Evolutionary conservation across 1,284 basidiomycete species (phyloP).

Genomic region (Boletus hoseneyae): DNA sequence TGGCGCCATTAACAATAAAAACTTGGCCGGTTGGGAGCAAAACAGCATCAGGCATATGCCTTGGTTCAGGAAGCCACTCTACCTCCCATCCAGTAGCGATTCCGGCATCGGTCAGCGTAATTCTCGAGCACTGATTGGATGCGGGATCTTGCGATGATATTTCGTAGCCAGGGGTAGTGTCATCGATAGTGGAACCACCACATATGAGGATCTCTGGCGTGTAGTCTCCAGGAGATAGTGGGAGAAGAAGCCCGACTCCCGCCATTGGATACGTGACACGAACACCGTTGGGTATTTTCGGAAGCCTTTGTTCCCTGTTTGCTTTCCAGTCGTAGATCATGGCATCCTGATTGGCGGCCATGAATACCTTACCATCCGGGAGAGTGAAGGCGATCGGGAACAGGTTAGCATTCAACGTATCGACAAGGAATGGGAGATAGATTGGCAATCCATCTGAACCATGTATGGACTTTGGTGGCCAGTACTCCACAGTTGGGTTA

Average conservation of each 20-base stretch:
- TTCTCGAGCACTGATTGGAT: conserved; percentile 69
- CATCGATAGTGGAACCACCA: conserved; percentile 71
- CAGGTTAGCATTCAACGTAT: conserved; percentile 76
- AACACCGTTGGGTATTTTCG: conserved; percentile 73
- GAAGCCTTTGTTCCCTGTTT: conserved; percentile 63
- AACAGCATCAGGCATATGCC: conserved; percentile 80
- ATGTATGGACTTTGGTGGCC: conserved; percentile 70
- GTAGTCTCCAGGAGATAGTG: conserved; percentile 64
- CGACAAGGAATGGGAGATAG: conserved; percentile 58
- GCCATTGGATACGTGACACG: conserved; percentile 83
- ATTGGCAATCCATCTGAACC: conserved; percentile 65
- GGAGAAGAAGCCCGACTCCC: conserved; percentile 68
- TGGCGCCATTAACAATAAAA: conserved; percentile 75
- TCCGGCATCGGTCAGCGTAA: conserved; percentile 61
- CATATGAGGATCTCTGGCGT: conserved; percentile 72
- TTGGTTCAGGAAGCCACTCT: conserved; percentile 69
- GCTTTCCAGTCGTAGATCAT: conserved; percentile 77
- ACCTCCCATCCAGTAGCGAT: conserved; percentile 71
- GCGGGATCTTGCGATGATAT: conserved; percentile 71
- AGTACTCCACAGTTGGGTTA: conserved; percentile 81
- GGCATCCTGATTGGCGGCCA: conserved; percentile 76
- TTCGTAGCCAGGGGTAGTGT: conserved; percentile 53
- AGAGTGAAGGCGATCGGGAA: conserved; percentile 76
- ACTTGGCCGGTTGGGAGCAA: conserved; percentile 78
- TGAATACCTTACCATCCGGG: conserved; percentile 71